Evolutionary conservation across 768 basidiomycete species (phyloP), one percentile per base, ranked within the genome.

Genomic region (Omphalotus guepiniiformis): DNA sequence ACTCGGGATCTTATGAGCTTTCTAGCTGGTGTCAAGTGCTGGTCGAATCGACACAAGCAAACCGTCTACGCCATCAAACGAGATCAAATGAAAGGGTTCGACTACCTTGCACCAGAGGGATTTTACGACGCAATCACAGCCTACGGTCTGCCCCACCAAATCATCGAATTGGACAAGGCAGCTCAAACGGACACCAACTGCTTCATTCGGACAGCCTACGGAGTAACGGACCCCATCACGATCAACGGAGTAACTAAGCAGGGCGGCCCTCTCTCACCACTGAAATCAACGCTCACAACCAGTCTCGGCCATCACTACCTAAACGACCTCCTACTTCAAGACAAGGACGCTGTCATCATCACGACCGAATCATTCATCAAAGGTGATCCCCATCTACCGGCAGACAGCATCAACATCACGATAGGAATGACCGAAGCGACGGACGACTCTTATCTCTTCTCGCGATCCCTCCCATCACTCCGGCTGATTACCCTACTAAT

Each of bases 61-160:
- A 49, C 58, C 0, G 13, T 64, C 0, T 64, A 53, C 38, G 50
- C 53, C 0, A 36, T 65, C 11, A 48, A 62, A 42, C 49, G 59
- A 0, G 63, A 66, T 34, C 63, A 67, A 29, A 64, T 53, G 56
- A 67, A 67, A 32, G 64, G 64, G 0, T 66, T 65, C 39, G 65
- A 65, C 30, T 50, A 53, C 36, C 53, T 68, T 0, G 47, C 42
- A 8, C 64, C 63, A 0, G 30, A 63, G 42, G 63, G 65, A 0
- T 65, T 65, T 47, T 64, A 67, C 39, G 63, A 67, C 49, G 63
- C 64, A 3, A 32, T 67, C 1, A 18, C 15, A 0, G 61, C 64
- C 0, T 65, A 65, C 41, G 55, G 58, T 6, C 52, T 65, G 1
- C 63, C 63, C 0, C 1, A 9, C 1, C 28, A 56, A 0, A 62